Percentiles rank a stretch among this genome's conserved stretches.
phyloP scores from a whole-genome alignment of 2,329 filamentous ascomycete species.

The Rhytidhysteron rufulum region DNA sequence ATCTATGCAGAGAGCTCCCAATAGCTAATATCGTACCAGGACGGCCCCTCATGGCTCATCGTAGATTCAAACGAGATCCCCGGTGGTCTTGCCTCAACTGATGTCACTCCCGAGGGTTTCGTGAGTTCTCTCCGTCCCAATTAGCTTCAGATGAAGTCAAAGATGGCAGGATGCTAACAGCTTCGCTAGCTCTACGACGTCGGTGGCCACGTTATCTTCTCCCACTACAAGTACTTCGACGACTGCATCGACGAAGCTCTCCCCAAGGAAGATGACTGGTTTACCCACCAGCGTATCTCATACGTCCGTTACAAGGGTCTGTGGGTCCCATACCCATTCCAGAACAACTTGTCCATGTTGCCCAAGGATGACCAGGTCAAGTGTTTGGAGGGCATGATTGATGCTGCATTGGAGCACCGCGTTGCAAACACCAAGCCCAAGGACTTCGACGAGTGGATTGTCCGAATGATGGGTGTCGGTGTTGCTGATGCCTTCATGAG shows the following conservation, averaged over 20 bases:
- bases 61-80: slow-evolving; percentile 88
- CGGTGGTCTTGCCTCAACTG: slow-evolving; percentile 92
- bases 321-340: slow-evolving; percentile 99
- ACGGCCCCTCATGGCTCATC: slow-evolving; percentile 93
- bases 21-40: slow-evolving; percentile 47
- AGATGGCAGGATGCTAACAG: slow-evolving; percentile 15
- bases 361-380: slow-evolving; percentile 95
- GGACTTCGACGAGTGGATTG: slow-evolving; percentile 97
- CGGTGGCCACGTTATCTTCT: slow-evolving; percentile 97
- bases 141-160: slow-evolving; percentile 10
- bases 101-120: slow-evolving; percentile 93
- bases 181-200: slow-evolving; percentile 82
- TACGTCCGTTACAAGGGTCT: slow-evolving; percentile 95
- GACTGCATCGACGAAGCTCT: slow-evolving; percentile 97
- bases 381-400: slow-evolving; percentile 93
- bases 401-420: slow-evolving; percentile 82
- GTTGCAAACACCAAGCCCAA: slow-evolving; percentile 88
- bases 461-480: slow-evolving; percentile 84
- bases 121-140: slow-evolving; percentile 56
- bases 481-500: slow-evolving; percentile 97
- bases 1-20: too few relatives aligned
- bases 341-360: slow-evolving; percentile 99
- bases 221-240: slow-evolving; percentile 99
- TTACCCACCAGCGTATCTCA: slow-evolving; percentile 94
- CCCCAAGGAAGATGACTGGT: slow-evolving; percentile 93